Evolutionary conservation across 2,329 filamentous ascomycete genomes (phyloP).

Genomic region (Fonsecaea nubica): DNA sequence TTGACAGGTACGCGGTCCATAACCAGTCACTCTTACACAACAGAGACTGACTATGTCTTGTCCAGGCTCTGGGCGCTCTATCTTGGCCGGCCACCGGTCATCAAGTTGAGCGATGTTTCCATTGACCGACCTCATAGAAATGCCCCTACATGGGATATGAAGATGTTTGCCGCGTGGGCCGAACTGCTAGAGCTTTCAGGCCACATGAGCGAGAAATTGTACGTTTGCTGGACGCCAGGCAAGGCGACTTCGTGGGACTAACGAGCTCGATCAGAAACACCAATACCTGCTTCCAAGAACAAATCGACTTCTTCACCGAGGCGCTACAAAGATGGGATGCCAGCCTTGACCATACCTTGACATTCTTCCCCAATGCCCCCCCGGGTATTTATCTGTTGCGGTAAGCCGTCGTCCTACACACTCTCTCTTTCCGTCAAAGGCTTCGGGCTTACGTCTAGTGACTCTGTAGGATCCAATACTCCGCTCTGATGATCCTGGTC

Average conservation of each 20-base stretch:
- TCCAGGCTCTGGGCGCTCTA: conserved; percentile 22
- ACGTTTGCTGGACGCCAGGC: not conserved
- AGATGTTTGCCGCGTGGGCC: conserved; percentile 19
- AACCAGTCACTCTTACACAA: not conserved
- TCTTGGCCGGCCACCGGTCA: conserved; percentile 21
- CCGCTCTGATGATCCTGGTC: conserved; percentile 8
- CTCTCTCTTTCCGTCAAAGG: not conserved
- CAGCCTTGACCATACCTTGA: conserved; percentile 12
- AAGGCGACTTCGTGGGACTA: not conserved
- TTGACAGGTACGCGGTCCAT: conserved; percentile 14
- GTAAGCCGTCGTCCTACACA: not conserved
- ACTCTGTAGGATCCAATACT: conserved; percentile 14
- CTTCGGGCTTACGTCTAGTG: not conserved
- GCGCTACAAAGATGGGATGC: conserved; percentile 20
- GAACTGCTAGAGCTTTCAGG: conserved; percentile 22
- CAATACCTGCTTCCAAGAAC: conserved; percentile 22
- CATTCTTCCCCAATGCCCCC: conserved; percentile 9
- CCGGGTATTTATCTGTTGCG: conserved; percentile 15
- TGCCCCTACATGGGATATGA: conserved; percentile 15
- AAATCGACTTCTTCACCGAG: conserved; percentile 14
- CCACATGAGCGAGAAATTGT: conserved; percentile 23
- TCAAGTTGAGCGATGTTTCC: conserved; percentile 23
- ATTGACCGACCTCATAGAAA: conserved; percentile 5
- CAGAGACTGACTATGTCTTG: not conserved
- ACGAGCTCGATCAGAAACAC: conserved; percentile 7